Evolutionary conservation across 805 yeast genomes (phyloP).

Genomic region (Kuraishia borneana): DNA sequence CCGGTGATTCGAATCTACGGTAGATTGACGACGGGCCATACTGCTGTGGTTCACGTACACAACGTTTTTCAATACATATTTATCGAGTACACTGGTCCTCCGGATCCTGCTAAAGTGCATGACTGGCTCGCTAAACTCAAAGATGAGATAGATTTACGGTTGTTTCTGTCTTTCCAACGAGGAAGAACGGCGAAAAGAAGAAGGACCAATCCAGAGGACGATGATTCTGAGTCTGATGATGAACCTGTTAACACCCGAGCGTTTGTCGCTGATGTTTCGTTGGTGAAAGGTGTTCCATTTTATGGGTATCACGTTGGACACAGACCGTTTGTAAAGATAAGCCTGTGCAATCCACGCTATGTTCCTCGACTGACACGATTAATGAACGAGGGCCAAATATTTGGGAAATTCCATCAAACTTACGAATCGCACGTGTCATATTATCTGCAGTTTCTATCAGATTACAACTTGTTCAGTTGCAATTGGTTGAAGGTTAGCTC

Average conservation of each 20-base stretch:
- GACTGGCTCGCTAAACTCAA: conserved; percentile 28
- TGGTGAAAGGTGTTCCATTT: conserved; percentile 69
- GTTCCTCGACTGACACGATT: conserved; percentile 40
- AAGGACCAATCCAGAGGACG: conserved; percentile 3
- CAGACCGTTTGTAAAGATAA: conserved; percentile 55
- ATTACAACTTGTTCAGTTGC: conserved; percentile 78
- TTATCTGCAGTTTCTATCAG: conserved; percentile 66
- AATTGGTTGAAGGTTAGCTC: conserved; percentile 49
- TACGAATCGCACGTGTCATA: conserved; percentile 79
- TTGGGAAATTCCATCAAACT: conserved; percentile 37
- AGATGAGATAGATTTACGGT: conserved; percentile 28
- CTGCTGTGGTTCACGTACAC: conserved; percentile 63
- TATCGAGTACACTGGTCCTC: conserved; percentile 42
- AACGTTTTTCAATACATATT: conserved; percentile 77
- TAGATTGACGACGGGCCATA: conserved; percentile 45
- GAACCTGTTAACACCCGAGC: conserved; percentile 10
- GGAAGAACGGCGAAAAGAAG: too few species aligned
- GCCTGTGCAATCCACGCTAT: conserved; percentile 52
- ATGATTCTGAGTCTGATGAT: conserved; percentile 7
- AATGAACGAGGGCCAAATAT: conserved; percentile 21
- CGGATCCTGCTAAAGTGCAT: conserved; percentile 11
- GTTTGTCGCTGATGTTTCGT: conserved; percentile 45
- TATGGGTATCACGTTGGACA: conserved; percentile 74
- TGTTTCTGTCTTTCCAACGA: conserved; percentile 30
- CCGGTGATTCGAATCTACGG: conserved; percentile 81